A percentile compares a stretch with the other conserved stretches of the same genome.
These are phyloP conservation scores for Kentomonas sorsogonicus DNA, from an alignment of 208 protist species.

Conservation along the genomic window DNA sequence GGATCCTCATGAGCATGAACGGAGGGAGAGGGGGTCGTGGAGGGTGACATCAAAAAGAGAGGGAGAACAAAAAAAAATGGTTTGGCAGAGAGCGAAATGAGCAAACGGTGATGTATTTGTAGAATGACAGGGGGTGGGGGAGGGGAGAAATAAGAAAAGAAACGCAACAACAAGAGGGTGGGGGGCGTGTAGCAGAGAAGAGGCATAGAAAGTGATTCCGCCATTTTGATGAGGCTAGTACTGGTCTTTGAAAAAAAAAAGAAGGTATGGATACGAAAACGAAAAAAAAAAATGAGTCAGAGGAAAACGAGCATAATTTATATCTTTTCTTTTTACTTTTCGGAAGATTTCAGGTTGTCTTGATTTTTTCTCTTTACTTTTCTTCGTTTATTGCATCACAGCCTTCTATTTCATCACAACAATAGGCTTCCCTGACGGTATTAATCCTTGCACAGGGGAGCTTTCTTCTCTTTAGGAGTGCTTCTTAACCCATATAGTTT, in stretches of 20 bases:
- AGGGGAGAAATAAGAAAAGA: not conserved
- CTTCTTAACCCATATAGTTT: not conserved
- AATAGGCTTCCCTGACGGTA: not conserved
- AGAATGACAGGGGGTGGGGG: not conserved
- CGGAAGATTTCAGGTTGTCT: too few species aligned
- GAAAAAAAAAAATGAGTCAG: constrained; percentile 4
- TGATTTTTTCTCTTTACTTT: too few species aligned
- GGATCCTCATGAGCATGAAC: too few species aligned
- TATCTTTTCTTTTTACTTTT: not conserved
- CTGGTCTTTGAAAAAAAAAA: not conserved
- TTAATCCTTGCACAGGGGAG: not conserved
- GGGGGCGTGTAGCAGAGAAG: not conserved
- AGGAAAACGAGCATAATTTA: not conserved
- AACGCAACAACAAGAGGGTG: too few species aligned
- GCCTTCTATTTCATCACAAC: too few species aligned
- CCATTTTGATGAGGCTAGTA: not conserved
- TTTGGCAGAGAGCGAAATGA: too few species aligned
- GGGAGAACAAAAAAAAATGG: too few species aligned
- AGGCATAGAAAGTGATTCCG: not conserved
- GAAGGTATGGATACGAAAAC: not conserved
- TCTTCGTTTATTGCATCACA: too few species aligned
- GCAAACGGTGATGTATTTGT: not conserved
- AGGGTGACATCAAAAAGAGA: too few species aligned
- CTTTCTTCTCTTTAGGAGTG: not conserved
- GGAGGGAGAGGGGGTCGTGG: too few species aligned